A percentile compares a stretch with the other conserved stretches of the same genome.
phyloP scores from a whole-genome alignment of 495 filamentous ascomycete genomes.

The Daldinia decipiens region DNA sequence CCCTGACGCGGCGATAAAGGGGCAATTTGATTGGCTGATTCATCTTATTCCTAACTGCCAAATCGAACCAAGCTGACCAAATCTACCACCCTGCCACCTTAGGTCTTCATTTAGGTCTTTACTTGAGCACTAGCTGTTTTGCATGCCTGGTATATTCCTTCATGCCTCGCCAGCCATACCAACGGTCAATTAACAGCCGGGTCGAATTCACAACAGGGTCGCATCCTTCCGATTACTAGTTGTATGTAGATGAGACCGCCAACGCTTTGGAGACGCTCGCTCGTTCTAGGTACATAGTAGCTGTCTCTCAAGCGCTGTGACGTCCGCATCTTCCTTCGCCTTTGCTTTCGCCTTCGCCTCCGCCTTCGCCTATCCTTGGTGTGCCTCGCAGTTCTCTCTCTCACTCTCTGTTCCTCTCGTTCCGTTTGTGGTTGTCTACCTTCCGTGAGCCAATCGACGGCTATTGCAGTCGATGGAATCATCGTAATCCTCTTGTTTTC shows the following conservation, averaged over 20 bases:
- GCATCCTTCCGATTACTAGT: slow-evolving; percentile 27
- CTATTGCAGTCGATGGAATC: slow-evolving; percentile 26
- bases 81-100: background rate
- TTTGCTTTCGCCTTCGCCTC: no score
- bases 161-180: slow-evolving; percentile 25
- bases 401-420: background rate
- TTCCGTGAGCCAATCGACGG: slow-evolving; percentile 25
- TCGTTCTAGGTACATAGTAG: no score
- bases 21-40: slow-evolving; percentile 25
- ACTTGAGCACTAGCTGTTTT: slow-evolving; percentile 33
- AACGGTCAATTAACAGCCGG: slow-evolving; percentile 15
- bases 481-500: slow-evolving; percentile 18
- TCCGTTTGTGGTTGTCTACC: slow-evolving; percentile 33
- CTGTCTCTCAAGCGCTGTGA: slow-evolving; percentile 29
- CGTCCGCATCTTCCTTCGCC: slow-evolving; percentile 16
- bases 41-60: slow-evolving; percentile 1
- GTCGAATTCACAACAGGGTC: slow-evolving; percentile 24
- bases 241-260: slow-evolving; percentile 33
- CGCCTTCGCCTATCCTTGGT: slow-evolving; percentile 7
- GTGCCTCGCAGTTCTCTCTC: slow-evolving; percentile 1
- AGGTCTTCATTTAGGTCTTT: no score
- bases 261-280: slow-evolving; percentile 21
- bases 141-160: slow-evolving; percentile 35
- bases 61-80: background rate
- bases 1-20: slow-evolving; percentile 4